Percentiles rank a stretch among this genome's conserved stretches.
Conservation (phyloP, 2,329 filamentous ascomycete genomes). For the Pseudopyrenochaeta lycopersici region DNA sequence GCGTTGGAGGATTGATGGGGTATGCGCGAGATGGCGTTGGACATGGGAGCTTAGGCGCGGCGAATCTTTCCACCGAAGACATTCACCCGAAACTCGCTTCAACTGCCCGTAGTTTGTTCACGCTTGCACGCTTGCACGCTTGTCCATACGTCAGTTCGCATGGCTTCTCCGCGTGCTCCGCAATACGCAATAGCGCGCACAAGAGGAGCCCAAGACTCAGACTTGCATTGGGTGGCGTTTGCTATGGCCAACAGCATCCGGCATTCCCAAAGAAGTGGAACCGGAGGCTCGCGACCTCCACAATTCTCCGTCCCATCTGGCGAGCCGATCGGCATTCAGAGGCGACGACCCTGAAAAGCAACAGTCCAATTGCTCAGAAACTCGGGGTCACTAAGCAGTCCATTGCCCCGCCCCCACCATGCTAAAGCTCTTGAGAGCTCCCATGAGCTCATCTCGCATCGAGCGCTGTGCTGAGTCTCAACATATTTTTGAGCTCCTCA, state of each 20-base stretch:
- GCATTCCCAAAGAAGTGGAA: slow-evolving; percentile 40
- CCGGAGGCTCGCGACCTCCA: slow-evolving; percentile 43
- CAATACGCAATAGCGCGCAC: slow-evolving; percentile 12
- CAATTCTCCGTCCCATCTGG: slow-evolving; percentile 30
- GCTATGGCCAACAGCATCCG: slow-evolving; percentile 28
- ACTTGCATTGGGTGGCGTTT: slow-evolving; percentile 32
- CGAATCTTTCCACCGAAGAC: slow-evolving; percentile 23
- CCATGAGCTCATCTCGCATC: slow-evolving; percentile 49
- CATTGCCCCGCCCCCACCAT: slow-evolving; percentile 45
- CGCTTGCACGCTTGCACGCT: not conserved
- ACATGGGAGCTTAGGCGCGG: slow-evolving; percentile 18
- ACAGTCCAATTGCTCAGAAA: slow-evolving; percentile 27
- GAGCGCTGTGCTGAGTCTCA: slow-evolving; percentile 40
- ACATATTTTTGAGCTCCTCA: slow-evolving; percentile 30
- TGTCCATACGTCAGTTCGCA: slow-evolving; percentile 3
- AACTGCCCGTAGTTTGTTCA: not conserved
- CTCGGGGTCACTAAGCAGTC: slow-evolving; percentile 29
- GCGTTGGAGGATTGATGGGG: slow-evolving; percentile 4
- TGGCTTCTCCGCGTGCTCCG: slow-evolving; percentile 12
- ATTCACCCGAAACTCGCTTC: slow-evolving; percentile 11
- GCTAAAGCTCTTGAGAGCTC: slow-evolving; percentile 36
- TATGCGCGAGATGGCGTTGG: slow-evolving; percentile 12
- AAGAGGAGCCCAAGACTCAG: slow-evolving; percentile 11
- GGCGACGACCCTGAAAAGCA: slow-evolving; percentile 16
- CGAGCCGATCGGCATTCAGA: slow-evolving; percentile 28